phyloP scores from a whole-genome alignment of 2,329 filamentous ascomycete species.

The Tolypocladium capitatum region DNA sequence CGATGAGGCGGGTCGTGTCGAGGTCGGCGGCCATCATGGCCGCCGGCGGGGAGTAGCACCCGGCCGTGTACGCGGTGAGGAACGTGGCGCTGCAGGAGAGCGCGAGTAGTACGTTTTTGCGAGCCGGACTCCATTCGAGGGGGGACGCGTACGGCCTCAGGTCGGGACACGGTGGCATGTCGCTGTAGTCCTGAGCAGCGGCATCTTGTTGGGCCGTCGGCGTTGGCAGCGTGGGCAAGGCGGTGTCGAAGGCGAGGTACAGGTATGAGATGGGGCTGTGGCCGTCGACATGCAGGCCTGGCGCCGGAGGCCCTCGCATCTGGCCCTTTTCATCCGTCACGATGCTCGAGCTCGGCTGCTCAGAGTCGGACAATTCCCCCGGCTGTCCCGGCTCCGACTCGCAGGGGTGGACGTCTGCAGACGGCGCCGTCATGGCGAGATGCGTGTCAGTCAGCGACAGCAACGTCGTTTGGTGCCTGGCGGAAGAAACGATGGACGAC shows the following conservation, averaged over 20 bases:
- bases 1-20: conserved; percentile 48
- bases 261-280: conserved; percentile 20
- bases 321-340: conserved; percentile 1
- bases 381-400: neutral
- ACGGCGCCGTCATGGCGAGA: neutral
- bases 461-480: neutral
- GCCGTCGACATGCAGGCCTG: conserved; percentile 2
- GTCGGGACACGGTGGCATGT: conserved; percentile 47
- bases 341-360: neutral
- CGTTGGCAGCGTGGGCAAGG: conserved; percentile 17
- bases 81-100: conserved; percentile 66
- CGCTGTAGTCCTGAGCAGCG: conserved; percentile 8
- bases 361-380: neutral
- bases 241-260: conserved; percentile 28
- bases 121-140: conserved; percentile 54
- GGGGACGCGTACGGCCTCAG: conserved; percentile 57
- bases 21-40: conserved; percentile 53
- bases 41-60: conserved; percentile 62
- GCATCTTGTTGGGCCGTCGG: conserved; percentile 8
- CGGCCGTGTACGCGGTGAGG: conserved; percentile 68
- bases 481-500: too few species aligned
- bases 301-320: too few species aligned
- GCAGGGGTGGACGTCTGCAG: neutral
- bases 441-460: neutral
- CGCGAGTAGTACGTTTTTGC: conserved; percentile 58